Evolutionary conservation across 2,329 filamentous ascomycete genomes (phyloP).

Genomic region (Sclerotinia nivalis): DNA sequence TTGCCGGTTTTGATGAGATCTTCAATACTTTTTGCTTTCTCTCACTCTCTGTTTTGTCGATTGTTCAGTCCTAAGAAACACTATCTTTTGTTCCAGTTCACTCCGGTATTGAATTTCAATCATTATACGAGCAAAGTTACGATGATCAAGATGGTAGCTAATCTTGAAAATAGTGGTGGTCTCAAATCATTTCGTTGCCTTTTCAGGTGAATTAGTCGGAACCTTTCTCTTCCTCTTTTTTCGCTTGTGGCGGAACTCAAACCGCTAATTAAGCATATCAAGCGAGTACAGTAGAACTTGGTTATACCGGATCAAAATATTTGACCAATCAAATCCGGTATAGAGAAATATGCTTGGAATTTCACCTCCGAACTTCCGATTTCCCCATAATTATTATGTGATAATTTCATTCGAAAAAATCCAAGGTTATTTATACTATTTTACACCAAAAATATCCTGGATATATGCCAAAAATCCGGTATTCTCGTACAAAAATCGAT

Average conservation of each 20-base stretch:
- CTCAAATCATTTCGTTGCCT: neutral
- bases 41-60: neutral
- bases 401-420: no score
- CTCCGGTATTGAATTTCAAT: neutral
- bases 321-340: no score
- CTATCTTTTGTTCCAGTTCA: neutral
- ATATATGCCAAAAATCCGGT: no score
- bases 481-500: no score
- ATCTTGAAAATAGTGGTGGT: neutral
- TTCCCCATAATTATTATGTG: no score
- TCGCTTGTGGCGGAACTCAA: constrained; percentile 29
- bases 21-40: constrained; percentile 3
- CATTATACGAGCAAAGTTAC: neutral
- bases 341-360: no score
- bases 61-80: neutral
- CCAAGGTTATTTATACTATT: no score
- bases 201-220: constrained; percentile 1
- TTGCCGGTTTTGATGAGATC: neutral
- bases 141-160: neutral
- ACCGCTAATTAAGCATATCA: constrained; percentile 27
- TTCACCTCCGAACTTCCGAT: no score
- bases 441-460: no score
- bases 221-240: constrained; percentile 16
- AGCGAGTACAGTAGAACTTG: no score
- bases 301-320: no score